Evolutionary conservation across 768 basidiomycete species (phyloP).

Genomic region (Xerocomellus chrysenteron): DNA sequence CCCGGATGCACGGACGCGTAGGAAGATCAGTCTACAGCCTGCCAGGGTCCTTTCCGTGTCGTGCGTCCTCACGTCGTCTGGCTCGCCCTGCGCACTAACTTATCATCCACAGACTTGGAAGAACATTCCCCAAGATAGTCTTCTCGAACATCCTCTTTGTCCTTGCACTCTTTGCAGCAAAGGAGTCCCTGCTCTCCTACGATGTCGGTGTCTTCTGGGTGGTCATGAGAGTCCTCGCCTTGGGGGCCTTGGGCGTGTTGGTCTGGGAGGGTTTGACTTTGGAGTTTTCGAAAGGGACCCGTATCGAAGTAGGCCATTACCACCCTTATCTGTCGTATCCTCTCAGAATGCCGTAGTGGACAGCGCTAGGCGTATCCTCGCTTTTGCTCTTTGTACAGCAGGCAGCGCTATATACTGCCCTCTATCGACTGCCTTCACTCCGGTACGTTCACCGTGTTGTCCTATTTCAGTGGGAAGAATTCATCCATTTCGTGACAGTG

Average conservation of each 20-base stretch:
- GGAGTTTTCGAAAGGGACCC: slow-evolving; percentile 50
- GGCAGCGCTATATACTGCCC: slow-evolving; percentile 62
- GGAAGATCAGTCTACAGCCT: slow-evolving; percentile 61
- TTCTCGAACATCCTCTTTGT: slow-evolving; percentile 65
- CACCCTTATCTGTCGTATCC: slow-evolving; percentile 1
- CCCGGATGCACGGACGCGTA: slow-evolving; percentile 66
- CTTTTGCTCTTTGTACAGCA: slow-evolving; percentile 68
- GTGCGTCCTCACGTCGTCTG: slow-evolving; percentile 35
- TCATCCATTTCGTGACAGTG: slow-evolving; percentile 40
- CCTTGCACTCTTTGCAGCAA: slow-evolving; percentile 58
- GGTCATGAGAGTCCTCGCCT: slow-evolving; percentile 67
- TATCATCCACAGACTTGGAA: slow-evolving; percentile 46
- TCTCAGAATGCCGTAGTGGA: slow-evolving; percentile 51
- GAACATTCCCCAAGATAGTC: slow-evolving; percentile 53
- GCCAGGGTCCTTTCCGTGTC: slow-evolving; percentile 53
- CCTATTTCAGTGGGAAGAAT: not conserved
- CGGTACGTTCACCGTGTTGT: slow-evolving; percentile 46
- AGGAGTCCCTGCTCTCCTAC: slow-evolving; percentile 63
- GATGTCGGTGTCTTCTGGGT: slow-evolving; percentile 78
- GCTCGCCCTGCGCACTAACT: not conserved
- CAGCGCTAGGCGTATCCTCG: slow-evolving; percentile 66
- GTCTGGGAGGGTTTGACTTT: slow-evolving; percentile 59
- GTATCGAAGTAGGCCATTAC: slow-evolving; percentile 55
- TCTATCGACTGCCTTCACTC: slow-evolving; percentile 64
- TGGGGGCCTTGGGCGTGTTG: slow-evolving; percentile 64